Evolutionary conservation across 257 asterid species (phyloP).

Genomic region (Lycium ferocissimum): DNA sequence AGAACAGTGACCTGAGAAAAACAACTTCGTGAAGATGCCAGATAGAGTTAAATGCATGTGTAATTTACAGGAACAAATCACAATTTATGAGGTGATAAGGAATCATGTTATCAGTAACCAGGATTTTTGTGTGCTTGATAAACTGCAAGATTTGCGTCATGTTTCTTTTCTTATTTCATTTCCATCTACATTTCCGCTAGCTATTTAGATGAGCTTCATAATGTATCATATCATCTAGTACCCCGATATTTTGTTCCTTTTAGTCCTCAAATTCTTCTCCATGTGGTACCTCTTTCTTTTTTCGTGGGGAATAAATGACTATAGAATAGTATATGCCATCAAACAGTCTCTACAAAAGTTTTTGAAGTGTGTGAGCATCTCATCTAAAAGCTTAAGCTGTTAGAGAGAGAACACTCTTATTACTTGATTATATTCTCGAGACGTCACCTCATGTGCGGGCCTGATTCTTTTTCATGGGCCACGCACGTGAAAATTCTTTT

Average conservation of each 20-base stretch:
- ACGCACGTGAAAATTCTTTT: too few species aligned
- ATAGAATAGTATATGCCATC: not conserved
- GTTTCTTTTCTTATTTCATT: not conserved
- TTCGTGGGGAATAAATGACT: not conserved
- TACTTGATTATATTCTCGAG: too few species aligned
- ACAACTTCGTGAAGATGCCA: not conserved
- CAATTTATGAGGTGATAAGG: not conserved
- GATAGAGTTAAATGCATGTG: not conserved
- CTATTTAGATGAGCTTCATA: not conserved
- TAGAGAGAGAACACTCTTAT: too few species aligned
- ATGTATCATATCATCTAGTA: not conserved
- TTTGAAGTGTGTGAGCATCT: too few species aligned
- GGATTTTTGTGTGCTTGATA: not conserved
- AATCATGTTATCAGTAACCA: constrained; percentile 21
- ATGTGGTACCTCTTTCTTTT: not conserved
- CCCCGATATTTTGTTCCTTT: not conserved
- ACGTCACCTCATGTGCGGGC: too few species aligned
- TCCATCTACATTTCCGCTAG: not conserved
- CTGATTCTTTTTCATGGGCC: too few species aligned
- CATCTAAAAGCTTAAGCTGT: too few species aligned
- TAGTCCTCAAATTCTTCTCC: constrained; percentile 19
- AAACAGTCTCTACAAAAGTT: not conserved
- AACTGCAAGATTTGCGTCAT: not conserved
- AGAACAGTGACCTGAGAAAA: not conserved
- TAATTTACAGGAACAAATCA: not conserved